Base-by-base conservation (phyloP, 179 eudicot species). In the Vitellaria paradoxa region DNA sequence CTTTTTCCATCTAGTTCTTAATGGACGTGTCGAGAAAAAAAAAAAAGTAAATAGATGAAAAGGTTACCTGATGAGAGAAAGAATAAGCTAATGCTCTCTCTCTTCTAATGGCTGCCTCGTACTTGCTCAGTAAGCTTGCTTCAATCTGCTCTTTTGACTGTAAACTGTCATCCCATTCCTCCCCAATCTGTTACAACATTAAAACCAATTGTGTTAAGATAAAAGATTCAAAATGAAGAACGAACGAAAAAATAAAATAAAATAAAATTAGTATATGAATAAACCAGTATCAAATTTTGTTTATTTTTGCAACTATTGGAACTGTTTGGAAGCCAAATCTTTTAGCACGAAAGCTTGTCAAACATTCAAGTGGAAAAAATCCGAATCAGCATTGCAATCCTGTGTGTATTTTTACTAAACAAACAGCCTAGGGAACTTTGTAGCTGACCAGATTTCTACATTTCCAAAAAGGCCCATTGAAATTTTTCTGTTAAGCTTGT, bases 21-120 rank as follows among this genome's bases (percentile, higher is more conserved):
- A 17, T 24, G n/a, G 62, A 20, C 30, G 37, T 13, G 20, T 49
- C 40, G 2, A 49, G 52, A 49, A 49, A 49, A 50, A 17, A 57
- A 2, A 30, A 52, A 18, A 24, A 13, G 21, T 66, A 15, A 21
- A 56, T 6, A 23, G 30, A 60, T 52, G 9, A 45, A 57, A 61
- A 50, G 30, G 49, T 47, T 88, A 94, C 98, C 96, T 95, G 98
- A 86, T 93, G 99, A 73, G 92, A 88, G 77, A 82, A 93, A 61
- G 99, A 93, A 88, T 95, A 95, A 75, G 99, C 99, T 72, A 93
- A 65, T 57, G 99, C 93, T 80, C 93, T 83, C 76, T 95, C 98
- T 84, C 99, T 84, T 87, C 96, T 93, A 85, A 95, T 88, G 13
- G 98, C 85, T 47, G 99, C 98, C 77, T 95, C 99, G 68, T 87